Evolutionary conservation across 768 basidiomycete species (phyloP), one percentile per base, ranked within the genome.

Genomic region (Mrakia gelida): DNA sequence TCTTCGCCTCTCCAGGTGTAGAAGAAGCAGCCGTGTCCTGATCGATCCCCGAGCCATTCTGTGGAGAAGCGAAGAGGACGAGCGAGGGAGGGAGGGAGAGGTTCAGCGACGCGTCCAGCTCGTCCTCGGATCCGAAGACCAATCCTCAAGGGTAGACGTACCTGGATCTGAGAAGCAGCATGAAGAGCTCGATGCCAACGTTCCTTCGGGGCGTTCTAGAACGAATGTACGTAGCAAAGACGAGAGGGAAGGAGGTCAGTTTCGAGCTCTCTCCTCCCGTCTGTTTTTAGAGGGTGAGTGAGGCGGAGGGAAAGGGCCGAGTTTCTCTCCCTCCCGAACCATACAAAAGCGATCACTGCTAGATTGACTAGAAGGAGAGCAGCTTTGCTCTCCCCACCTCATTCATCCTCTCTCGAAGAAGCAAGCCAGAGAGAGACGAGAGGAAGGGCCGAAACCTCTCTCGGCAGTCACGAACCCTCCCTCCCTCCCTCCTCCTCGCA

Each of bases 151-250:
- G 13, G n/a, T n/a, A 75, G 65, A n/a, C 78, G 38, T 23, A 75
- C 67, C 56, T 59, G 49, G 10, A 79, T 54, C 68, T 75, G 68
- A 21, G 41, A 26, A 10, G 78, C 56, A 3, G 78, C 78, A 54
- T 79, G 78, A 11, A 76, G 61, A 7, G 74, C 73, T 9, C 78
- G 38, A 56, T 76, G 73, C 78, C 78, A 79, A 21, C 78, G 28
- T 7, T 59, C 62, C 43, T 70, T 73, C 0, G 75, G 41, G 10
- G 26, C 41, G 67, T 79, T 79, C 75, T 79, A 38, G 59, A 34
- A 16, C n/a, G n/a, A n/a, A n/a, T n/a, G n/a, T n/a, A 43, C n/a
- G 23, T 11, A 26, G 16, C 18, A 43, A 21, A 45, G 26, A 54
- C 18, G 32, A 16, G 32, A 13, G 26, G 18, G 54, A 56, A 26